These are phyloP conservation scores for Talaromyces marneffei DNA, from an alignment of 2,329 filamentous ascomycete species.

Conservation along the genomic window DNA sequence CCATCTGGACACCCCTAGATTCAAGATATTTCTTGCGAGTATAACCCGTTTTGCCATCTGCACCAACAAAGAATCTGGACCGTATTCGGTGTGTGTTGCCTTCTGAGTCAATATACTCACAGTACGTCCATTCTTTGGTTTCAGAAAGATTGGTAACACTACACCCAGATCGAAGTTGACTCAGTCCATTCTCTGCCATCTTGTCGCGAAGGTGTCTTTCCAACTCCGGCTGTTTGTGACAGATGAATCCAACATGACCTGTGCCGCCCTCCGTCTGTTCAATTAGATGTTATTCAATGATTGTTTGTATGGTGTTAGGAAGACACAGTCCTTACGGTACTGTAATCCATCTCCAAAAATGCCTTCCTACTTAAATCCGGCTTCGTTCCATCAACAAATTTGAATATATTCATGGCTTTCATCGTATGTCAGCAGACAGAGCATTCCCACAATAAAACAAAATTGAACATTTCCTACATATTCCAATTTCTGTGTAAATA, in stretches of 20 bases:
- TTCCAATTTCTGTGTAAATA: slow-evolving; percentile 26
- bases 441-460: not conserved
- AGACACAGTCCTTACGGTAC: not conserved
- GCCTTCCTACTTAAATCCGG: not conserved
- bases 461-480: slow-evolving; percentile 18
- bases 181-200: not conserved
- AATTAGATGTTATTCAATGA: not conserved
- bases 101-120: slow-evolving; percentile 1
- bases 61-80: slow-evolving; percentile 23
- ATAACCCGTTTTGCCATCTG: slow-evolving; percentile 46
- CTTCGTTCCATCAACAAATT: slow-evolving; percentile 4
- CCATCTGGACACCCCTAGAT: slow-evolving; percentile 24
- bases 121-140: slow-evolving; percentile 3
- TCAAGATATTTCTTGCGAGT: slow-evolving; percentile 45
- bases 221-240: slow-evolving; percentile 26
- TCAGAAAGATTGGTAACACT: not conserved
- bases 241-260: slow-evolving; percentile 27
- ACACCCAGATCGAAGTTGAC: not conserved
- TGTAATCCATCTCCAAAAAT: slow-evolving; percentile 9
- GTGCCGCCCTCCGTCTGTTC: slow-evolving; percentile 23
- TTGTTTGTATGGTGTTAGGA: not conserved
- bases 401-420: slow-evolving; percentile 16
- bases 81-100: not conserved
- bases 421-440: not conserved
- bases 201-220: slow-evolving; percentile 19